Evolutionary conservation across 345 rosid species (phyloP), one percentile per base, ranked within the genome.

Genomic region (Eutrema japonicum): DNA sequence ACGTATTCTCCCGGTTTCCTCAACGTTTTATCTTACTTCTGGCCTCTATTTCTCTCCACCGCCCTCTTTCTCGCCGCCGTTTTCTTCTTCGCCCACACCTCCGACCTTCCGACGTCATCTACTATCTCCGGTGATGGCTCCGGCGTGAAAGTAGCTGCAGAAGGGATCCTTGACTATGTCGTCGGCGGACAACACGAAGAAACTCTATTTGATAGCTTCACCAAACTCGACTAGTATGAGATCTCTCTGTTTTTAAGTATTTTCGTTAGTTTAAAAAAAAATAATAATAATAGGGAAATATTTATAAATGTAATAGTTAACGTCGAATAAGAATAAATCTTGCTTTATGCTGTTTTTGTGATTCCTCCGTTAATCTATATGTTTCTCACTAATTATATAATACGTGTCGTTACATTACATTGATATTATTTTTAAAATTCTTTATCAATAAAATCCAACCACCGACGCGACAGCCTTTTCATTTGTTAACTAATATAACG

Each of bases 1-100:
- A 37, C 78, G 47, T 67, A 86, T 2, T 86, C 98, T 6, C 97
- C 98, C 2, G 80, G 97, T 46, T 85, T 93, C 65, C 73, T 93
- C 77, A 80, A 85, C 57, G 72, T 93, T 57, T 47, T 93, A 53
- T 79, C 92, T 70, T 93, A 88, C 84, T 93, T 93, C 50, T 91
- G 97, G 92, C 98, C 98, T 35, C 82, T 93, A n/a, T 71, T 86
- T 51, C 83, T 93, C 79, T 93, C 98, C 82, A 93, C 98, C 2
- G 84, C 94, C 59, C 85, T 93, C 63, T 93, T 93, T 69, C 94
- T 93, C 13, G 84, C 68, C 4, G 89, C 90, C 13, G 88, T 88
- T 70, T 47, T 84, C 82, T 77, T 93, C 82, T 86, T 91, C 43
- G 94, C 83, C 5, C 84, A 82, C 43, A 82, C 83, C 66, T 81